Evolutionary conservation across 306 rosid species (phyloP).

Genomic region (Medicago lupulina): DNA sequence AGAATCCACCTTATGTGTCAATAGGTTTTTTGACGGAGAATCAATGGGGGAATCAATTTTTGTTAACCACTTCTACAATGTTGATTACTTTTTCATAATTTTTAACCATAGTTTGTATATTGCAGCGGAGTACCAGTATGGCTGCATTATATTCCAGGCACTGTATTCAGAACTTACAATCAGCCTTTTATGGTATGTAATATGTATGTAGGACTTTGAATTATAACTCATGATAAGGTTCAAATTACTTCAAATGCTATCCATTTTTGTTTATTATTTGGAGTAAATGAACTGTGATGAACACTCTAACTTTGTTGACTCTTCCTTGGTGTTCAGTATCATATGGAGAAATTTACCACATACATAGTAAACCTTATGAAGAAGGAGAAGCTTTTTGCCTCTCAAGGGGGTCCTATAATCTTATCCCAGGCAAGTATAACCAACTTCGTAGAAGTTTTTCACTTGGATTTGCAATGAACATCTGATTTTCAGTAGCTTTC

Average conservation of each 20-base stretch:
- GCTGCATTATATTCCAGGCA: slow-evolving; percentile 90
- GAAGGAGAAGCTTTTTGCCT: slow-evolving; percentile 82
- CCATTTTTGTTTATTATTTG: slow-evolving; percentile 16
- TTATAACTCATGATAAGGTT: slow-evolving; percentile 12
- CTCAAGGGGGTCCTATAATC: slow-evolving; percentile 97
- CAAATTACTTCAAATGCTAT: not conserved
- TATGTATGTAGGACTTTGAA: slow-evolving; percentile 29
- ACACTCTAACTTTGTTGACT: slow-evolving; percentile 39
- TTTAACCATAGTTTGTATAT: slow-evolving; percentile 40
- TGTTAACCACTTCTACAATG: slow-evolving; percentile 21
- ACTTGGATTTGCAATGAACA: not conserved
- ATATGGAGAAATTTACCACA: slow-evolving; percentile 90
- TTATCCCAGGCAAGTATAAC: slow-evolving; percentile 86
- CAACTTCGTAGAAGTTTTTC: not conserved
- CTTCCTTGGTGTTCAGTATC: slow-evolving; percentile 55
- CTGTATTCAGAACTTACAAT: slow-evolving; percentile 85
- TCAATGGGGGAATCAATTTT: not conserved
- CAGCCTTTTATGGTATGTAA: slow-evolving; percentile 76
- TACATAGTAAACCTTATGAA: slow-evolving; percentile 86
- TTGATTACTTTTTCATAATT: slow-evolving; percentile 22
- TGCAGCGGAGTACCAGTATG: slow-evolving; percentile 95
- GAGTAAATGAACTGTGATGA: slow-evolving; percentile 25
- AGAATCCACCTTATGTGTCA: no score
- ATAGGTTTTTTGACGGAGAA: no score
- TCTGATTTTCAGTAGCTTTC: no score